A percentile compares a stretch with the other conserved stretches of the same genome.
phyloP scores from a whole-genome alignment of 768 basidiomycete genomes.

The Suillus bovinus region DNA sequence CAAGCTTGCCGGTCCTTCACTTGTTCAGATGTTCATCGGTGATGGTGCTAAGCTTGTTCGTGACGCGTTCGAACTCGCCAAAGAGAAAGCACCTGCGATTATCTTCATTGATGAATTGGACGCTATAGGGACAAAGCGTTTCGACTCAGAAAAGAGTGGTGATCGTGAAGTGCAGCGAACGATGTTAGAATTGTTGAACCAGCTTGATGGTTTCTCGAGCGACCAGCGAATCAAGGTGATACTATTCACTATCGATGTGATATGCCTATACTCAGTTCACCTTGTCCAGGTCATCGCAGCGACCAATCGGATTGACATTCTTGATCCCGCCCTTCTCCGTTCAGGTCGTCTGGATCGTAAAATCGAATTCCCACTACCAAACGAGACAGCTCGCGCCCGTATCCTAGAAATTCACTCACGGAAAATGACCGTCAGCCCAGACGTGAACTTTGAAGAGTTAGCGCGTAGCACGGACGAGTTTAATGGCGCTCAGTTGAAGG shows the following conservation, averaged over 20 bases:
- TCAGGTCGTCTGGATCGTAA: conserved; percentile 97
- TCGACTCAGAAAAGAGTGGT: conserved; percentile 98
- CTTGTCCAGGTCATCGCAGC: conserved; percentile 87
- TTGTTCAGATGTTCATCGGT: conserved; percentile 99
- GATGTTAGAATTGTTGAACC: conserved; percentile 99
- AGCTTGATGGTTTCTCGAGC: conserved; percentile 96
- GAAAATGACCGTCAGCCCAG: conserved; percentile 86
- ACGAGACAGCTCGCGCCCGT: conserved; percentile 92
- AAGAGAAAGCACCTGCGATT: conserved; percentile 98
- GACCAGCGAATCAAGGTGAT: conserved; percentile 95
- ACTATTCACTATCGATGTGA: conserved; percentile 5
- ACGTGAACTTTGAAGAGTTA: conserved; percentile 96
- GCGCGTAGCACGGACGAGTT: conserved; percentile 98
- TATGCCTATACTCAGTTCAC: conserved; percentile 13
- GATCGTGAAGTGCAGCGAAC: conserved; percentile 99
- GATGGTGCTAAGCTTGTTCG: conserved; percentile 99
- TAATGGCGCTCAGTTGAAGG: conserved; percentile 96
- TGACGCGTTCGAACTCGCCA: conserved; percentile 96
- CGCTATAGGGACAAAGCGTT: conserved; percentile 98
- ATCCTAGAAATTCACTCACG: conserved; percentile 97
- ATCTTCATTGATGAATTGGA: conserved; percentile 99
- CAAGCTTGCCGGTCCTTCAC: conserved; percentile 94
- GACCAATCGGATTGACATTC: conserved; percentile 97
- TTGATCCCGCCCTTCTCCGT: conserved; percentile 97
- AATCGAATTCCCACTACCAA: conserved; percentile 97